These are phyloP conservation scores for Neodidymelliopsis sp. DNA, from an alignment of 2,329 filamentous ascomycete species.

Conservation along the genomic window DNA sequence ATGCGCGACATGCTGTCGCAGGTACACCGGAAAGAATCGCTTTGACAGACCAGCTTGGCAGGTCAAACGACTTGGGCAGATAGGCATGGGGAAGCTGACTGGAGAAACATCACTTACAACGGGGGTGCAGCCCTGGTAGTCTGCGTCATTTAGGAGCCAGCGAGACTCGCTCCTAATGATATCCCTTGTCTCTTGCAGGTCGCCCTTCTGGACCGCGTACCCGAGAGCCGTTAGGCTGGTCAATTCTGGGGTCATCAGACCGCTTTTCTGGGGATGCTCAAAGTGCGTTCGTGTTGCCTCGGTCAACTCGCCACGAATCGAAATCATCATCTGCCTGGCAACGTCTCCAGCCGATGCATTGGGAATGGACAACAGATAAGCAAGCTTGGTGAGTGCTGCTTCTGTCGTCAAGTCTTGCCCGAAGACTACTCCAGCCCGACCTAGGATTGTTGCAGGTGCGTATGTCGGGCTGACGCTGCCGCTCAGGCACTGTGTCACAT, in stretches of 20 bases:
- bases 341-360: conserved; percentile 71
- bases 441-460: conserved; percentile 68
- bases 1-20: conserved; percentile 8
- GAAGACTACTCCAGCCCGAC: conserved; percentile 84
- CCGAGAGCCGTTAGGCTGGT: conserved; percentile 78
- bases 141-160: conserved; percentile 74
- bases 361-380: conserved; percentile 78
- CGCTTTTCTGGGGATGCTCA: conserved; percentile 72
- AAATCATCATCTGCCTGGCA: conserved; percentile 73
- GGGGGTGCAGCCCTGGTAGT: conserved; percentile 82
- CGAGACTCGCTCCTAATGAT: conserved; percentile 72
- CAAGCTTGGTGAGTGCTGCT: conserved; percentile 88
- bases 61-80: conserved; percentile 27
- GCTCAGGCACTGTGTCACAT: conserved; percentile 83
- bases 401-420: conserved; percentile 90
- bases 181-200: conserved; percentile 70
- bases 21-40: conserved; percentile 14
- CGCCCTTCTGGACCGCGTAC: conserved; percentile 78
- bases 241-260: conserved; percentile 61
- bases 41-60: conserved; percentile 15
- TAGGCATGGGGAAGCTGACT: conserved; percentile 34
- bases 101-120: conserved; percentile 49
- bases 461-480: conserved; percentile 53
- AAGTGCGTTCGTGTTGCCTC: conserved; percentile 77
- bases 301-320: conserved; percentile 85